Percentiles rank a stretch among this genome's conserved stretches.
Evolutionary conservation across 352 stramenopile species (phyloP).

Genomic region (Pythium grandisporangium): DNA sequence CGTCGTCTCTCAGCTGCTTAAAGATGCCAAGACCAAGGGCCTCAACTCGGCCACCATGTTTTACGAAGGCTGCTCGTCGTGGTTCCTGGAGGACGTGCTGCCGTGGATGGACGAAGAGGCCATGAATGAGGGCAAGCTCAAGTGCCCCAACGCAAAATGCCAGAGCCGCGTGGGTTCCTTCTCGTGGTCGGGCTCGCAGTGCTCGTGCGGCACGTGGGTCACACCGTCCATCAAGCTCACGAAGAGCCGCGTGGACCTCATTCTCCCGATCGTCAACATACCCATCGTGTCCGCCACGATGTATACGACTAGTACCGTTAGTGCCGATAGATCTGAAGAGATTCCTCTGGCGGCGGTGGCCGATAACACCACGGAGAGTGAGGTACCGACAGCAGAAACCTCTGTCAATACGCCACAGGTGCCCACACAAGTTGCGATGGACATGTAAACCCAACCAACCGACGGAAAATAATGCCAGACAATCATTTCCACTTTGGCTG

Average conservation of each 20-base stretch:
- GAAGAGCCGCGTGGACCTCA: slow-evolving; percentile 61
- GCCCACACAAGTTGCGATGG: too few species aligned
- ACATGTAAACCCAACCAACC: too few species aligned
- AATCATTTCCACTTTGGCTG: too few species aligned
- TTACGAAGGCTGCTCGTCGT: slow-evolving; percentile 49
- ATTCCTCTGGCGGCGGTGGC: too few species aligned
- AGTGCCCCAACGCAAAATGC: slow-evolving; percentile 61
- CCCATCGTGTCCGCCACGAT: slow-evolving; percentile 16
- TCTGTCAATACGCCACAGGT: too few species aligned
- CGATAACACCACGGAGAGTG: too few species aligned
- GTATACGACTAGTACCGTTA: too few species aligned
- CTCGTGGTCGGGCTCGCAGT: slow-evolving; percentile 73
- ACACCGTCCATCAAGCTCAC: slow-evolving; percentile 78
- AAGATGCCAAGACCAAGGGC: slow-evolving; percentile 51
- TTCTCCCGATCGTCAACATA: slow-evolving; percentile 10
- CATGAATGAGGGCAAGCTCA: slow-evolving; percentile 59
- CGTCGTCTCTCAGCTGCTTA: slow-evolving; percentile 32
- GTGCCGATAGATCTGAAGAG: too few species aligned
- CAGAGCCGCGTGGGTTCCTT: slow-evolving; percentile 59
- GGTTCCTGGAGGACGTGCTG: slow-evolving; percentile 54
- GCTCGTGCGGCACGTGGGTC: slow-evolving; percentile 77
- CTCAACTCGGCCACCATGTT: slow-evolving; percentile 12
- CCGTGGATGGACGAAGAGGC: slow-evolving; percentile 64
- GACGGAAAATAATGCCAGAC: too few species aligned
- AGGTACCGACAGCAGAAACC: too few species aligned